Evolutionary conservation across 768 basidiomycete species (phyloP), one percentile per base, ranked within the genome.

Genomic region (Exidia glandulosa): DNA sequence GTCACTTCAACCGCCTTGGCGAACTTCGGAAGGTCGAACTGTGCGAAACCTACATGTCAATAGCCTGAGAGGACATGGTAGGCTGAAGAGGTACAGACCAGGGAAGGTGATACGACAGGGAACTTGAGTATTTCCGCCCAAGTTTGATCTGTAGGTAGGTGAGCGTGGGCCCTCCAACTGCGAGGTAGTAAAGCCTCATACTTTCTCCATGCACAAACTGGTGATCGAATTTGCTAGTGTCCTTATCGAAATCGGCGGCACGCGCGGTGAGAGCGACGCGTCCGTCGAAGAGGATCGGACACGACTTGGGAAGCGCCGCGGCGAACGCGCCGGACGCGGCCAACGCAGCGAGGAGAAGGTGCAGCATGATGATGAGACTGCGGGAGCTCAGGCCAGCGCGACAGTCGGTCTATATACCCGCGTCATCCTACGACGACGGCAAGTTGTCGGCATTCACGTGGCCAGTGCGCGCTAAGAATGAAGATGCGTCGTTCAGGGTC

Each of bases 111-210:
- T 14, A 64, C 55, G 16, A 16, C 5, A 23, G 65, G 65, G 50
- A 66, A 66, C 45, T 63, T 63, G 57, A 66, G 61, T 2, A 66
- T 61, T 41, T 65, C 54, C 14, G 63, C 61, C 64, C 64, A 64
- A 4, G 65, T 66, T 57, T 66, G 65, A 52, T 66, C 63, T 66
- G 25, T 3, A 36, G 19, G 33, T 56, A 16, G 19, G 29, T 34
- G 32, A 58, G 34, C 27, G 5, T 13, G 12, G 41, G 41, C 41
- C n/a, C n/a, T n/a, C n/a, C 12, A 23, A 45, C 9, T 6, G 9
- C 5, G 32, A 36, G 33, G 29, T 14, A 56, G 33, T 31, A 9
- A n/a, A n/a, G n/a, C 9, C 31, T 13, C 25, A 7, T 48, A 66
- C 64, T 66, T 36, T 64, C 52, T 12, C 65, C 65, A 55, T 63